Evolutionary conservation across 169 alveolate species (phyloP).

Genomic region (Plasmodium gallinaceum): DNA sequence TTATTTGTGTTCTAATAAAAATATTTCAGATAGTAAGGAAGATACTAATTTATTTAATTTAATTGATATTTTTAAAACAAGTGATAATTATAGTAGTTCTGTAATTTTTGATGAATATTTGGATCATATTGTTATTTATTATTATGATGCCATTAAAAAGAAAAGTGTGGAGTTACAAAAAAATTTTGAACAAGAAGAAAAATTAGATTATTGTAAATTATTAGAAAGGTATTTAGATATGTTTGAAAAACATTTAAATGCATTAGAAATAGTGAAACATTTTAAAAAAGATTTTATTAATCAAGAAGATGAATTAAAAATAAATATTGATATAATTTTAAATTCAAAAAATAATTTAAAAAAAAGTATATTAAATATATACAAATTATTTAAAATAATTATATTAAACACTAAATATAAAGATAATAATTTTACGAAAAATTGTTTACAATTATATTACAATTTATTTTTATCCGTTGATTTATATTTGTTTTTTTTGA

Average conservation of each 20-base stretch:
- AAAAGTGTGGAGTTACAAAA: neutral
- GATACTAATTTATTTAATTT: constrained; percentile 8
- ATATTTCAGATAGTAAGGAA: no score
- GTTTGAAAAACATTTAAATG: constrained; percentile 62
- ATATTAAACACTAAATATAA: constrained; percentile 28
- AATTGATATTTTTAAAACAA: constrained; percentile 5
- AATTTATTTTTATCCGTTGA: constrained; percentile 28
- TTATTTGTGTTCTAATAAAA: neutral
- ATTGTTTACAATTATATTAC: constrained; percentile 57
- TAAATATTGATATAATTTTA: constrained; percentile 44
- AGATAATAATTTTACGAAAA: constrained; percentile 58
- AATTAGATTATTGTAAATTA: neutral
- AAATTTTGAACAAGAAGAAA: neutral
- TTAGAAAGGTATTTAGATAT: constrained; percentile 37
- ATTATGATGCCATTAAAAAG: neutral
- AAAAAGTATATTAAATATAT: constrained; percentile 33
- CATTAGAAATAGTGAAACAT: constrained; percentile 47
- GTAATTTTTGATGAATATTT: constrained; percentile 38
- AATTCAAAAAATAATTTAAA: constrained; percentile 23
- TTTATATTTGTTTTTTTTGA: constrained; percentile 27
- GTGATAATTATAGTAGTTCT: neutral
- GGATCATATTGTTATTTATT: constrained; percentile 20
- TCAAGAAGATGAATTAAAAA: constrained; percentile 4
- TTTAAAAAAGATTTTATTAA: constrained; percentile 20
- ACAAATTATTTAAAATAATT: constrained; percentile 31